Base-by-base conservation (phyloP, 306 rosid species). In the Prunus campanulata region DNA sequence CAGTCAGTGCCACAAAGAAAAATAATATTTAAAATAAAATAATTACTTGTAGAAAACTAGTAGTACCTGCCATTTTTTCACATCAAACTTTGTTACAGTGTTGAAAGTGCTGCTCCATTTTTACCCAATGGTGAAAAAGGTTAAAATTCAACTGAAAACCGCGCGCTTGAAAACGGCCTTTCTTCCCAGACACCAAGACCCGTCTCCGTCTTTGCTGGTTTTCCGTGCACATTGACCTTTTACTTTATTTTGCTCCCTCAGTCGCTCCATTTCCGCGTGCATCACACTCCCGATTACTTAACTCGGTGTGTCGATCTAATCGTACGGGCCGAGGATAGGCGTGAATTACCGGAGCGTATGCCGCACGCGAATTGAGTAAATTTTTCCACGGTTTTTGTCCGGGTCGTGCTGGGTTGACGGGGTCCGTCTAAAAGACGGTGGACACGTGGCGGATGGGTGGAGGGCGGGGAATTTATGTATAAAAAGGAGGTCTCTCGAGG, bases 81-180 rank as follows among this genome's bases (percentile, higher is more conserved):
- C 57, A 19, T 74, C 29, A 61, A 69, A 27, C 68, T 50, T 68
- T 27, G 20, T 67, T 68, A 19, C 59, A 35, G 59, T 11, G 20
- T 59, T 61, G 15, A 24, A 74, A 78, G 32, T 46, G 5, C 20
- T 22, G 30, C 18, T 2, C 13, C 4, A 2, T 20, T 65, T 73
- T 73, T 15, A 55, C 74, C 49, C n/a, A 62, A 16, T 7, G 42
- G 39, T 48, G 11, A 32, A 60, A 78, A 59, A 46, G 39, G 74
- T 48, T 13, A 67, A 79, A 79, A 20, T 25, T 35, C 57, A 74
- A 39, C 75, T 50, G 47, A 69, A 75, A 62, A 19, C 14, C 20
- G 60, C 57, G 64, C 71, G 77, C 55, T 56, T 61, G 12, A 11
- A 39, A 42, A 71, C 67, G 72, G 67, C 54, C 64, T 51, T 32